Evolutionary conservation across 345 rosid genomes (phyloP), one percentile per base, ranked within the genome.

Genomic region (Rhodamnia argentea): DNA sequence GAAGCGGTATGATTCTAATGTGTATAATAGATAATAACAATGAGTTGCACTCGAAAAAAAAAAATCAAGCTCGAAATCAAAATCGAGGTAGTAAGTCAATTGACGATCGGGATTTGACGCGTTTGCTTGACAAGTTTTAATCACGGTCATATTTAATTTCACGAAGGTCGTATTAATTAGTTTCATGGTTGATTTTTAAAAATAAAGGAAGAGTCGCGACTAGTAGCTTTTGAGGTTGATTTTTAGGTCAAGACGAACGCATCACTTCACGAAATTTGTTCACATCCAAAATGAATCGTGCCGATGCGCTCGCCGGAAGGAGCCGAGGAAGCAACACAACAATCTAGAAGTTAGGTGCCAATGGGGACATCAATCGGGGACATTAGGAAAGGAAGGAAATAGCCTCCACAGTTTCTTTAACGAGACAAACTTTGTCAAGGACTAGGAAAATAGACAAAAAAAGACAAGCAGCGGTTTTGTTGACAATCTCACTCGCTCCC

Each of bases 1-100:
- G 3, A 10, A 70, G 13, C 7, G 10, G 37, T 20, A 0, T 2
- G 7, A 37, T 2, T 37, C 0, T 37, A 1, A 10, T 3, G 7
- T 16, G 24, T 16, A 16, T 4, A 6, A 3, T 7, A 29, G 20
- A 18, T 64, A 64, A 29, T 9, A 10, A 5, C 0, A 3, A 32
- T 18, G 47, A 70, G 12, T 8, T 0, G 13, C 10, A 18, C 3
- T 22, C 13, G 1, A 2, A 70, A 26, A 37, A 70, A 26, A 37
- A 70, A 70, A 32, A 37, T 22, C 0, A 20, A 22, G 13, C 81
- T 29, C 5, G 22, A 29, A 29, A 64, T 10, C 22, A 40, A 37
- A 20, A 3, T 64, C 12, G 0, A 5, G 76, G 23, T 29, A 5
- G 42, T 3, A 0, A 15, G 76, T 13, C 52, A 27, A 27, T 27